Evolutionary conservation across 768 basidiomycete species (phyloP).

Genomic region (Kwoniella europaea): DNA sequence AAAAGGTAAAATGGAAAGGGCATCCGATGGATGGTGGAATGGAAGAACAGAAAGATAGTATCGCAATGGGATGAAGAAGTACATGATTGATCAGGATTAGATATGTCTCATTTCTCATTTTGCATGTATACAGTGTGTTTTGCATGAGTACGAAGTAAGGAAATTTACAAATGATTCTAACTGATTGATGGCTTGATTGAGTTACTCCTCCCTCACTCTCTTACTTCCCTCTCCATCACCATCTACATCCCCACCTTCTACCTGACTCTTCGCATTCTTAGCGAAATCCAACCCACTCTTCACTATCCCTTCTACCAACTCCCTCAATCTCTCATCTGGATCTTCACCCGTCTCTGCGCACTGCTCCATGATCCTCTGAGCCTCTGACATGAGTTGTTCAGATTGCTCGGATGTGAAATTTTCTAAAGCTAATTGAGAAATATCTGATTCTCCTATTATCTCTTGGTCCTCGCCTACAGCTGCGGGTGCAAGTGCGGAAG

Average conservation of each 20-base stretch:
- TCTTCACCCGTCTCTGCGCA: constrained; percentile 67
- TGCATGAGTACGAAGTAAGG: neutral
- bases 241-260: constrained; percentile 12
- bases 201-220: constrained; percentile 18
- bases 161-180: neutral
- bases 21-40: neutral
- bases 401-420: constrained; percentile 73
- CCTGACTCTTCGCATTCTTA: constrained; percentile 23
- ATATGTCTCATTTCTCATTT: neutral
- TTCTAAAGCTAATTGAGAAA: constrained; percentile 73
- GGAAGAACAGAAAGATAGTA: neutral
- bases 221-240: constrained; percentile 11
- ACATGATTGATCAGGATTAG: neutral
- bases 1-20: neutral
- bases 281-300: constrained; percentile 62
- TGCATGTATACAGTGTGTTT: constrained; percentile 14
- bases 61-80: too few relatives aligned
- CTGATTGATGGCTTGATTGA: neutral
- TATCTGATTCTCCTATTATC: neutral
- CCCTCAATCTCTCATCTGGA: constrained; percentile 69
- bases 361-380: constrained; percentile 71
- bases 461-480: constrained; percentile 1
- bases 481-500: too few relatives aligned
- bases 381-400: constrained; percentile 68
- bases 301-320: constrained; percentile 69